These are phyloP conservation scores for Musa troglodytarum DNA, from an alignment of 176 grass and related monocot species.

Conservation along the genomic window DNA sequence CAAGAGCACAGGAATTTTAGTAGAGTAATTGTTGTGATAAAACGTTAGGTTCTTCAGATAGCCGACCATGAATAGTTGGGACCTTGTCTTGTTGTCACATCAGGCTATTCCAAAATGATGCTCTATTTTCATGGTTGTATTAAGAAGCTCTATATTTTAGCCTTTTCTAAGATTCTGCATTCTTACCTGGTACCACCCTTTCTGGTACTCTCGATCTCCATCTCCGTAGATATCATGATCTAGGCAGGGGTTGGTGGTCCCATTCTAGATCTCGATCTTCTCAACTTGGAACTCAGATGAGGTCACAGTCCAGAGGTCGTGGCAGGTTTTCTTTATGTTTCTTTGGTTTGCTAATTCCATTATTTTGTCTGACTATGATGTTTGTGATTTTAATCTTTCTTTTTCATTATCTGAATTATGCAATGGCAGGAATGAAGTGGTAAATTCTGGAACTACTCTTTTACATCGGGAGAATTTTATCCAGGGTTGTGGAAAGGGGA, in stretches of 20 bases:
- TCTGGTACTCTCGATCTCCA: slow-evolving; percentile 51
- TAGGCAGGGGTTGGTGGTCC: slow-evolving; percentile 16
- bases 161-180: not conserved
- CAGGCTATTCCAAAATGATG: not conserved
- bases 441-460: slow-evolving; percentile 64
- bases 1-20: too few species aligned
- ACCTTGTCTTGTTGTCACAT: too few species aligned
- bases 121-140: not conserved
- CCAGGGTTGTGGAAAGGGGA: slow-evolving; percentile 60
- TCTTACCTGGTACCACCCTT: slow-evolving; percentile 2
- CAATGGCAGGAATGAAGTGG: slow-evolving; percentile 27
- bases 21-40: too few species aligned
- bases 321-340: slow-evolving; percentile 26
- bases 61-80: too few species aligned
- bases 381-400: not conserved
- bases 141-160: not conserved
- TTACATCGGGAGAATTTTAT: slow-evolving; percentile 57
- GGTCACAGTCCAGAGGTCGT: slow-evolving; percentile 44
- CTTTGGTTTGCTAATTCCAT: slow-evolving; percentile 3
- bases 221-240: slow-evolving; percentile 30
- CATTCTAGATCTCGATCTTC: slow-evolving; percentile 48
- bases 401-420: slow-evolving; percentile 1
- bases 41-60: too few species aligned
- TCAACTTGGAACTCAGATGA: slow-evolving; percentile 37
- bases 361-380: not conserved